Evolutionary conservation across 352 stramenopile genomes (phyloP).

Genomic region (Bremia lactucae): DNA sequence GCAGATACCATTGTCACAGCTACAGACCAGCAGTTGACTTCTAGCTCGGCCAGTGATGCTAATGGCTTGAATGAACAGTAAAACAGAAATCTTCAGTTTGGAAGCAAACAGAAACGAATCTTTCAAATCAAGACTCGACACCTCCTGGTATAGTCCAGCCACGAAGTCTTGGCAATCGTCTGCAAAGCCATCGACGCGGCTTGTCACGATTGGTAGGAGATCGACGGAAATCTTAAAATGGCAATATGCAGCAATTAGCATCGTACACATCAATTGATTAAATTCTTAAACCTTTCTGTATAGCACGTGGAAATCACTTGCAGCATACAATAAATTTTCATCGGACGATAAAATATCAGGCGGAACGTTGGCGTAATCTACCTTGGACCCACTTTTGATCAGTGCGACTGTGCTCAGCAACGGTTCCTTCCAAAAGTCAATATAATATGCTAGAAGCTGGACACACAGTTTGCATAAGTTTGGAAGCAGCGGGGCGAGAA

Average conservation of each 20-base stretch:
- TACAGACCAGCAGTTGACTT: conserved; percentile 53
- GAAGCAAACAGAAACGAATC: neutral
- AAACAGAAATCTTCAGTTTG: neutral
- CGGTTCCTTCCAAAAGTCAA: conserved; percentile 41
- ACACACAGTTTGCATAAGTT: conserved; percentile 63
- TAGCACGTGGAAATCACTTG: conserved; percentile 64
- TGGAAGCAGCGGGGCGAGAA: conserved; percentile 41
- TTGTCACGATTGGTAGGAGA: conserved; percentile 26
- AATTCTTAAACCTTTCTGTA: conserved; percentile 30
- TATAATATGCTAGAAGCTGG: conserved; percentile 56
- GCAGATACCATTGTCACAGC: conserved; percentile 48
- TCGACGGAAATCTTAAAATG: conserved; percentile 40
- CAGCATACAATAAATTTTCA: conserved; percentile 61
- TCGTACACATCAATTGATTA: neutral
- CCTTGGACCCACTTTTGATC: conserved; percentile 35
- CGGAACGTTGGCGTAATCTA: conserved; percentile 30
- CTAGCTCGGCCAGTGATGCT: conserved; percentile 26
- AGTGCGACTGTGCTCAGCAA: conserved; percentile 31
- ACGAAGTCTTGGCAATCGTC: conserved; percentile 39
- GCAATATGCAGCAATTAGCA: neutral
- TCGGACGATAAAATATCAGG: conserved; percentile 38
- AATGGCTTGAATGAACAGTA: conserved; percentile 26
- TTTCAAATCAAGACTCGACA: too few species aligned
- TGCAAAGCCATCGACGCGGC: conserved; percentile 28
- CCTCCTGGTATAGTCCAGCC: conserved; percentile 37